These are phyloP conservation scores for Curvularia verruculosa DNA, from an alignment of 2,329 filamentous ascomycete genomes.

Conservation along the genomic window DNA sequence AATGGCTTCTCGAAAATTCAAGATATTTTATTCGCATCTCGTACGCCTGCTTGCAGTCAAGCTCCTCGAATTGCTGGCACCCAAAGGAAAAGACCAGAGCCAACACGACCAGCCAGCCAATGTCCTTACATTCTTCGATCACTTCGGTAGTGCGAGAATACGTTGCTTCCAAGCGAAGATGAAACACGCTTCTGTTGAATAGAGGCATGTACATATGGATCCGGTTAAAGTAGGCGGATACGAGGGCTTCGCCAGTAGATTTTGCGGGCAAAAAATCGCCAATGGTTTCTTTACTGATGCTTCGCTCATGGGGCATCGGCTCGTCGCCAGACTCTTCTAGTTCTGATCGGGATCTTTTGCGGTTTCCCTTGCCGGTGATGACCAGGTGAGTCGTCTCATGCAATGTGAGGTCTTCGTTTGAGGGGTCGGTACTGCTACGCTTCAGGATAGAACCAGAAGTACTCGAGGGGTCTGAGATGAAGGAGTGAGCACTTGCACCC, in stretches of 20 bases:
- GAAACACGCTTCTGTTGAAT: slow-evolving; percentile 52
- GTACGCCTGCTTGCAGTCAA: slow-evolving; percentile 28
- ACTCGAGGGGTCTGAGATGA: slow-evolving; percentile 13
- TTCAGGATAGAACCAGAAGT: slow-evolving; percentile 14
- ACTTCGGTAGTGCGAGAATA: slow-evolving; percentile 38
- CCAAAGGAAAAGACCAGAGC: slow-evolving; percentile 53
- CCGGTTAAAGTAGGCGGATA: slow-evolving; percentile 50
- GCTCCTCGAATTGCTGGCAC: slow-evolving; percentile 48
- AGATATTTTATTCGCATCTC: slow-evolving; percentile 33
- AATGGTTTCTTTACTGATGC: slow-evolving; percentile 16
- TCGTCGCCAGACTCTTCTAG: slow-evolving; percentile 22
- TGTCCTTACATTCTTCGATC: slow-evolving; percentile 43
- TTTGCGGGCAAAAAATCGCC: slow-evolving; percentile 43
- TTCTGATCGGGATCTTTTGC: slow-evolving; percentile 26
- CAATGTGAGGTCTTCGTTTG: slow-evolving; percentile 28
- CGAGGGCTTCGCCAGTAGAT: slow-evolving; percentile 47
- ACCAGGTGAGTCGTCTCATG: slow-evolving; percentile 8
- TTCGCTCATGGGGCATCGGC: slow-evolving; percentile 14
- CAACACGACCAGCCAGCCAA: slow-evolving; percentile 52
- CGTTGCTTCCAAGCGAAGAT: slow-evolving; percentile 48
- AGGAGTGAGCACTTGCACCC: slow-evolving; percentile 13
- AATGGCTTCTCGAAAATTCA: slow-evolving; percentile 40
- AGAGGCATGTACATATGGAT: slow-evolving; percentile 49
- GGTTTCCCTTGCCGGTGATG: slow-evolving; percentile 12
- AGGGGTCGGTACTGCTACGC: slow-evolving; percentile 23